phyloP scores from a whole-genome alignment of 2,329 filamentous ascomycete genomes.

The Rachicladosporium sp. region DNA sequence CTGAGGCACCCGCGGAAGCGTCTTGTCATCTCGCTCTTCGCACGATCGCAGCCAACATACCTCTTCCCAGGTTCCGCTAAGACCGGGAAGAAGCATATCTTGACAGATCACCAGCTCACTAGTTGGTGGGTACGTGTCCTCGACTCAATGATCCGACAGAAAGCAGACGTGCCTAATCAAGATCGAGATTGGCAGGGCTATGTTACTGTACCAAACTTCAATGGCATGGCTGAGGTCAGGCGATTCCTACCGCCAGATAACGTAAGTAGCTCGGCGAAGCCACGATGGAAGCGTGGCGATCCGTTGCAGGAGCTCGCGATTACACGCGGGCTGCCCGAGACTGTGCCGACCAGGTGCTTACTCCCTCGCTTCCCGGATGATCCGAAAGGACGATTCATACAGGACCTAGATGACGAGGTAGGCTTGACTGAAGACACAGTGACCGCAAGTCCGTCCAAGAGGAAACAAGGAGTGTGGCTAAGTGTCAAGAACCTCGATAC shows the following conservation, averaged over 20 bases:
- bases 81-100: conserved; percentile 73
- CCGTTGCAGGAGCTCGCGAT: conserved; percentile 64
- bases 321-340: conserved; percentile 34
- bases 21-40: conserved; percentile 78
- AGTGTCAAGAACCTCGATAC: conserved; percentile 73
- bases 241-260: conserved; percentile 55
- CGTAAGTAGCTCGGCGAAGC: conserved; percentile 1
- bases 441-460: conserved; percentile 25
- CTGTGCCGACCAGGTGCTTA: conserved; percentile 62
- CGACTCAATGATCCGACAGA: conserved; percentile 51
- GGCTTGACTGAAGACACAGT: conserved; percentile 16
- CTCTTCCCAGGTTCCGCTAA: conserved; percentile 86
- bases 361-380: conserved; percentile 91
- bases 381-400: conserved; percentile 78
- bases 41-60: conserved; percentile 83
- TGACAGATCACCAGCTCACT: conserved; percentile 80
- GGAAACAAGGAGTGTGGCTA: conserved; percentile 62
- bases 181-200: conserved; percentile 53
- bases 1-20: conserved; percentile 33
- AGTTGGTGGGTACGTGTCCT: conserved; percentile 92
- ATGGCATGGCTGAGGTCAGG: conserved; percentile 59
- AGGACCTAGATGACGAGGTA: conserved; percentile 73
- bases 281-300: conserved; percentile 47
- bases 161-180: conserved; percentile 16
- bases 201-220: conserved; percentile 75